These are phyloP conservation scores for Candida frijolesensis DNA, from an alignment of 1,139 yeast species.

Conservation along the genomic window DNA sequence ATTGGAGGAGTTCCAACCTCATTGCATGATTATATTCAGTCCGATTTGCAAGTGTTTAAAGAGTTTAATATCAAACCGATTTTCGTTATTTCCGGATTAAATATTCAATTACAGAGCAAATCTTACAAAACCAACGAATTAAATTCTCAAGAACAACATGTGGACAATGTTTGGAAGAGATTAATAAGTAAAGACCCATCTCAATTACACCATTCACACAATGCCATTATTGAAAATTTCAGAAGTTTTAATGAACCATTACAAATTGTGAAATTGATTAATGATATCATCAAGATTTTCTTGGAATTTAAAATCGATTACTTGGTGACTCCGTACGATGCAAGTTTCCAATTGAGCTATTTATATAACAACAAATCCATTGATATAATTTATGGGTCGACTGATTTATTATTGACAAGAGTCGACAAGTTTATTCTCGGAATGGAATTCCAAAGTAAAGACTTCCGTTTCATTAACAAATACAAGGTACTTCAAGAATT, in stretches of 20 bases:
- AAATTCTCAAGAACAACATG: conserved; percentile 47
- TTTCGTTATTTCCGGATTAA: conserved; percentile 69
- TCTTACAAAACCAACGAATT: conserved; percentile 39
- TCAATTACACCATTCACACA: conserved; percentile 28
- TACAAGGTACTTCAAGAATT: conserved; percentile 62
- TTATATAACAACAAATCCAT: conserved; percentile 56
- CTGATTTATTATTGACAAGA: conserved; percentile 67
- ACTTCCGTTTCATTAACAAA: conserved; percentile 68
- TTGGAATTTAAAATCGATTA: conserved; percentile 61
- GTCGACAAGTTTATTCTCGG: conserved; percentile 74
- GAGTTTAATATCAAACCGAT: conserved; percentile 71
- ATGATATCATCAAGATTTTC: conserved; percentile 61
- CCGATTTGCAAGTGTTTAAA: conserved; percentile 63
- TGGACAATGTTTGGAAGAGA: conserved; percentile 50
- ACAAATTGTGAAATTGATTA: conserved; percentile 51
- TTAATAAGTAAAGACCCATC: conserved; percentile 22
- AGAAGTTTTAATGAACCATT: conserved; percentile 50
- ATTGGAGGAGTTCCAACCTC: conserved; percentile 82
- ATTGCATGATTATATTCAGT: conserved; percentile 55
- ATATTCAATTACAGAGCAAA: conserved; percentile 36
- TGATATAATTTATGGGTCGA: conserved; percentile 83
- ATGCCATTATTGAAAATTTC: conserved; percentile 38
- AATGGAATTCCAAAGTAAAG: conserved; percentile 66
- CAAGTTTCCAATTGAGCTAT: conserved; percentile 82
- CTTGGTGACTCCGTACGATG: conserved; percentile 79